Evolutionary conservation across 2,329 filamentous ascomycete species (phyloP).

Genomic region (Apiospora phragmitis): DNA sequence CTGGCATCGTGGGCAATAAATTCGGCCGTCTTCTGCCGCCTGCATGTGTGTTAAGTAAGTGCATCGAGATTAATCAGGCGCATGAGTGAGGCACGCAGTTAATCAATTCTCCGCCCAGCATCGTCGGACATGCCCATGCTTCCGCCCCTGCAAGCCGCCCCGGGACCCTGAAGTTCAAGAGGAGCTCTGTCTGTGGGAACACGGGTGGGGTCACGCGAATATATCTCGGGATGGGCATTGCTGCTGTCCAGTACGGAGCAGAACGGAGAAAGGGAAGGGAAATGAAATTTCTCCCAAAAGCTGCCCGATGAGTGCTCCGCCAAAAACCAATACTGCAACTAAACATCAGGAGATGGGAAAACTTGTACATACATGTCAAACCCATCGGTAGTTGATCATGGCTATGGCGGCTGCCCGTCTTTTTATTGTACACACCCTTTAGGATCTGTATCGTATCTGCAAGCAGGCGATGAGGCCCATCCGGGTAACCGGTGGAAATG

Average conservation of each 20-base stretch:
- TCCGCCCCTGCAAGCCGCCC: slow-evolving; percentile 1
- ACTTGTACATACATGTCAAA: not conserved
- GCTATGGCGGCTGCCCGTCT: no score
- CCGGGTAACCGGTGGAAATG: slow-evolving; percentile 1
- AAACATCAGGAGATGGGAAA: not conserved
- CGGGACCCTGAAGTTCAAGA: slow-evolving; percentile 4
- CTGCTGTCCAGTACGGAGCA: not conserved
- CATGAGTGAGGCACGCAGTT: not conserved
- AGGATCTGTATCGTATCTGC: not conserved
- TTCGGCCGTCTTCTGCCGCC: not conserved
- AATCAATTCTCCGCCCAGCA: slow-evolving; percentile 2
- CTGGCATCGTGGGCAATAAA: not conserved
- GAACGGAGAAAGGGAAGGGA: not conserved
- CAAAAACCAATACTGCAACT: not conserved
- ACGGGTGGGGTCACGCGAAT: not conserved
- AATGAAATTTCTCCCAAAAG: not conserved
- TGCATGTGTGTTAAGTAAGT: not conserved
- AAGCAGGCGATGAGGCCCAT: not conserved
- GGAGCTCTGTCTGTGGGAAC: not conserved
- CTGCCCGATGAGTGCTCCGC: not conserved
- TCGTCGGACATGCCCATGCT: not conserved
- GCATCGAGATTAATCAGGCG: not conserved
- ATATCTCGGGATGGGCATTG: not conserved
- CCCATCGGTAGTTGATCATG: not conserved
- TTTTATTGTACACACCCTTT: not conserved